phyloP scores from a whole-genome alignment of 106 monocot genomes.

The Platanthera guangdongensis region DNA sequence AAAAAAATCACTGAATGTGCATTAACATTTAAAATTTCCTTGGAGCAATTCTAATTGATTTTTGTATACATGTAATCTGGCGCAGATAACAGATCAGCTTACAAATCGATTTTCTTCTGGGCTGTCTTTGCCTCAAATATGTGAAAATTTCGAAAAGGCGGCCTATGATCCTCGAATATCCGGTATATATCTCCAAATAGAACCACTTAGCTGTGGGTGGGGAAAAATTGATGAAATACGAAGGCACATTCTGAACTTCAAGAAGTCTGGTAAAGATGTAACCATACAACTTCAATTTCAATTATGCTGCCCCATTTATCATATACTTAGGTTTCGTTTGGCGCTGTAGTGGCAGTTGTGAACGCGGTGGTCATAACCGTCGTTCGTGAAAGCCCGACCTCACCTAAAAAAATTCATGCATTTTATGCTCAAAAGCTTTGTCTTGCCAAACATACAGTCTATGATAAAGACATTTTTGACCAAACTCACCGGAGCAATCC shows the following conservation, averaged over 20 bases:
- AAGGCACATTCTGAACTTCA: constrained; percentile 81
- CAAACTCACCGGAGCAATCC: too few species aligned
- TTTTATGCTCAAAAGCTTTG: too few species aligned
- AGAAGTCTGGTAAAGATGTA: constrained; percentile 67
- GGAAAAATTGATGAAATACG: constrained; percentile 93
- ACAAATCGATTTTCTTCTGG: constrained; percentile 53
- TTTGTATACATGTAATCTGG: constrained; percentile 1
- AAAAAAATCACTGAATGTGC: background rate
- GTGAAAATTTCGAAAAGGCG: constrained; percentile 85
- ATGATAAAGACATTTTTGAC: too few species aligned
- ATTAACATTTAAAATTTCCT: background rate
- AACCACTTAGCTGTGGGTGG: constrained; percentile 92
- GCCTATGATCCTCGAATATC: constrained; percentile 93
- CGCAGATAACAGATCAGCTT: constrained; percentile 81
- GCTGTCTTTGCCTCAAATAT: constrained; percentile 87
- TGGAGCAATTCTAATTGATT: background rate
- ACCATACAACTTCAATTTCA: background rate
- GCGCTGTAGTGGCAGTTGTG: too few species aligned
- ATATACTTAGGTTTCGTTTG: background rate
- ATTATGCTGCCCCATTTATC: background rate
- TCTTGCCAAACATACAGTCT: too few species aligned
- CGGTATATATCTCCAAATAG: constrained; percentile 89
- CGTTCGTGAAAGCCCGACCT: too few species aligned
- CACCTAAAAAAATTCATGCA: too few species aligned
- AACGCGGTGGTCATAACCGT: too few species aligned